These are phyloP conservation scores for Xylariomycetidae sp. DNA, from an alignment of 2,329 filamentous ascomycete species.

Conservation along the genomic window DNA sequence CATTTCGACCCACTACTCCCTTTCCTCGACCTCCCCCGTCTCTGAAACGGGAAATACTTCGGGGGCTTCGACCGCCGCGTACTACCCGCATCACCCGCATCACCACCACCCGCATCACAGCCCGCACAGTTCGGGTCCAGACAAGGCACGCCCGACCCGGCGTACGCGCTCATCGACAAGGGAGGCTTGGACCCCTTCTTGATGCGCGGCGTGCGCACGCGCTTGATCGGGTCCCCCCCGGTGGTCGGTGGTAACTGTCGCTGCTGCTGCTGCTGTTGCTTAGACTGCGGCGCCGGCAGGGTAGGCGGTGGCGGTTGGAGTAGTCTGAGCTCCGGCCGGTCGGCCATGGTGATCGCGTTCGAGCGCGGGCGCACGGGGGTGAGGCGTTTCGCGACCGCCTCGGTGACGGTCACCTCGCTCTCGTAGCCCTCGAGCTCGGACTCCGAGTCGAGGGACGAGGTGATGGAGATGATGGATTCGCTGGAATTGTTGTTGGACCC, in stretches of 20 bases:
- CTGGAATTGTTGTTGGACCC: background rate
- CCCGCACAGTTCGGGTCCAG: too few species aligned
- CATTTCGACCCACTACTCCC: too few species aligned
- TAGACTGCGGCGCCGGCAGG: too few species aligned
- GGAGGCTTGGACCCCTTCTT: conserved; percentile 20
- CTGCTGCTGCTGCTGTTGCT: background rate
- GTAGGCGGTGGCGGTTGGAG: background rate
- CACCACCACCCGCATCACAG: too few species aligned
- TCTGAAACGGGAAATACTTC: too few species aligned
- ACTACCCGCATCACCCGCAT: too few species aligned
- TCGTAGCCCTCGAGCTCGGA: conserved; percentile 8
- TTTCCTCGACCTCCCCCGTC: too few species aligned
- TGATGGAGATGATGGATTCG: background rate
- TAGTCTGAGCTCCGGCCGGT: too few species aligned
- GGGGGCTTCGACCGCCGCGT: too few species aligned
- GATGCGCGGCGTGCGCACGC: conserved; percentile 14
- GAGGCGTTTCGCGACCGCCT: conserved; percentile 1
- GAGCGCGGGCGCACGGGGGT: background rate
- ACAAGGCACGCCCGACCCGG: conserved; percentile 6
- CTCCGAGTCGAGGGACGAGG: conserved; percentile 5
- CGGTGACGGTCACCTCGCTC: conserved; percentile 3
- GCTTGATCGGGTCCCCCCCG: conserved; percentile 1
- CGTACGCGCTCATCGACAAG: conserved; percentile 19
- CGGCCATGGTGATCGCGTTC: too few species aligned
- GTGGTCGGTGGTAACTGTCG: too few species aligned